Conservation (phyloP, 768 basidiomycete genomes). For the Coprinopsis marcescibilis region DNA sequence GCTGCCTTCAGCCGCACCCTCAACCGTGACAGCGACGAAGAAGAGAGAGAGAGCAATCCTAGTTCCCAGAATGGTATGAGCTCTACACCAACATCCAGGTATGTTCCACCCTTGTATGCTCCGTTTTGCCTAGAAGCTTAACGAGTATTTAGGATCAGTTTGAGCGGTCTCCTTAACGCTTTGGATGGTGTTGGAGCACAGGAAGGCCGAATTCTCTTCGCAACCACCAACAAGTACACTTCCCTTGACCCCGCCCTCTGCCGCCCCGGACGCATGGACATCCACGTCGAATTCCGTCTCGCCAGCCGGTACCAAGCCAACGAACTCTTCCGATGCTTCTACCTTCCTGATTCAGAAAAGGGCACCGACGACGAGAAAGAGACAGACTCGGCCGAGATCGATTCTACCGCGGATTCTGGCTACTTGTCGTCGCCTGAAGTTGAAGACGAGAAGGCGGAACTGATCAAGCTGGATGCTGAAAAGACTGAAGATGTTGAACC, state of each 20-base stretch:
- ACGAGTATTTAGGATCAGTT: conserved; percentile 28
- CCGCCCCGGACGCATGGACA: conserved; percentile 75
- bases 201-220: conserved; percentile 55
- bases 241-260: conserved; percentile 69
- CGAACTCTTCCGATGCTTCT: conserved; percentile 66
- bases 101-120: conserved; percentile 17
- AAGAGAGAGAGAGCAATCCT: background rate
- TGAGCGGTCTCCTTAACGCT: conserved; percentile 51
- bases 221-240: conserved; percentile 65
- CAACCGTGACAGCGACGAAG: conserved; percentile 31
- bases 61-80: too few species aligned
- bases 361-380: conserved; percentile 24
- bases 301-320: conserved; percentile 63
- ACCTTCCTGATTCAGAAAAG: conserved; percentile 36
- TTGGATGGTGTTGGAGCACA: conserved; percentile 56
- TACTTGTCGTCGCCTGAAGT: conserved; percentile 10
- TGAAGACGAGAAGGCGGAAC: conserved; percentile 12
- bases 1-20: conserved; percentile 54
- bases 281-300: conserved; percentile 70
- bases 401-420: background rate
- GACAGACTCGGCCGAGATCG: conserved; percentile 20
- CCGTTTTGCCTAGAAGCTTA: conserved; percentile 38
- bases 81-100: background rate
- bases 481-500: conserved; percentile 11
- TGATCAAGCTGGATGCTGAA: conserved; percentile 14